Conservation (phyloP, 2,329 filamentous ascomycete species). For the Trichophyton benhamiae region DNA sequence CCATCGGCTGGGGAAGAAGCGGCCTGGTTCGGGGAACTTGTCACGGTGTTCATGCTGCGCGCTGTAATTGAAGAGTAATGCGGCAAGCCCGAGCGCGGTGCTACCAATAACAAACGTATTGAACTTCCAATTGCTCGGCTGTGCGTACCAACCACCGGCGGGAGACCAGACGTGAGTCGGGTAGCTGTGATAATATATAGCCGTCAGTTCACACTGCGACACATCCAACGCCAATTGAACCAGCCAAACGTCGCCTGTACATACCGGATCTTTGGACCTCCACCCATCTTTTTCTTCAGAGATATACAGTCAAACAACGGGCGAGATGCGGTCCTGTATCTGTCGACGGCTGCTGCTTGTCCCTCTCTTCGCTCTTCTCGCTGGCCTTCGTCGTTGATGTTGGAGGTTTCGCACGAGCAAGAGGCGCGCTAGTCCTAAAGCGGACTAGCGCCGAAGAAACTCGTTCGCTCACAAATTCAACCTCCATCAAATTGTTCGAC, state of each 20-base stretch:
- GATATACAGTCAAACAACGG: background rate
- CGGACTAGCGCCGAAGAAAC: background rate
- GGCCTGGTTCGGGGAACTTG: slow-evolving; percentile 60
- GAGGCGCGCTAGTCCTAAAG: background rate
- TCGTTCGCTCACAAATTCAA: slow-evolving; percentile 1
- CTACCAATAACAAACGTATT: slow-evolving; percentile 72
- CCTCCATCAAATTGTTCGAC: background rate
- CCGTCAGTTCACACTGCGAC: background rate
- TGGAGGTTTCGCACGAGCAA: background rate
- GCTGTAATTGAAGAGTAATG: slow-evolving; percentile 57
- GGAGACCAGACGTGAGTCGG: slow-evolving; percentile 99
- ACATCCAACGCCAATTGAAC: slow-evolving; percentile 9
- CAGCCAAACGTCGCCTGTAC: slow-evolving; percentile 15
- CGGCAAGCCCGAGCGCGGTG: slow-evolving; percentile 56
- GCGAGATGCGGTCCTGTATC: background rate
- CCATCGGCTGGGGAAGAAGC: slow-evolving; percentile 78
- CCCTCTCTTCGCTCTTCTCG: background rate
- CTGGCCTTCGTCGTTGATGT: background rate
- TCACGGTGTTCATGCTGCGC: slow-evolving; percentile 61
- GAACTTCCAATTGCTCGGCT: slow-evolving; percentile 85
- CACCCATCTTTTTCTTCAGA: slow-evolving; percentile 44
- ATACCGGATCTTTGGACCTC: slow-evolving; percentile 66
- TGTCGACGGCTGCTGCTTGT: background rate
- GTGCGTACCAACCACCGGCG: slow-evolving; percentile 91
- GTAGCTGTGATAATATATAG: slow-evolving; percentile 49